Base-by-base conservation (phyloP, 78 protist genomes). In the Monosiga brevicollis region DNA sequence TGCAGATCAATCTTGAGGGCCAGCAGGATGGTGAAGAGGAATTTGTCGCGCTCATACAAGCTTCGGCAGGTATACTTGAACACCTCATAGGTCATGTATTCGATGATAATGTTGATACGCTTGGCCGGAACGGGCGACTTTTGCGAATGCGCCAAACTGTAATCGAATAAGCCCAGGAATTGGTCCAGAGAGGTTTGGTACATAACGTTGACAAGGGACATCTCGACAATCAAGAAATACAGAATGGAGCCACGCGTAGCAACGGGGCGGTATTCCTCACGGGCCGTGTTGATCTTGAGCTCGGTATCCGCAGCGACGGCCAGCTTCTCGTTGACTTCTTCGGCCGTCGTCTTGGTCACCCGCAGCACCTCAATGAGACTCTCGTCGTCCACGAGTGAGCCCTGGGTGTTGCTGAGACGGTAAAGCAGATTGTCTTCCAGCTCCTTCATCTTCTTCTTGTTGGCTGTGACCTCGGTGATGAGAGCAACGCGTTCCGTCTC, bases 301-400 rank as follows among this genome's bases (percentile, higher is more conserved):
- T 91, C 90, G 9, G 90, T 93, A 29, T 89, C 88, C 1, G 34
- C 86, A 2, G 95, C 89, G 42, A 36, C 73, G 36, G 73, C n/a
- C 25, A 93, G 80, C 79, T 84, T 55, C 83, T 85, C 84, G 71
- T 76, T 62, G 42, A 93, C 87, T 85, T 89, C 89, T 43, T 88
- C 89, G n/a, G 93, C 75, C 0, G 91, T 91, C 81, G 34, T 76
- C 91, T 95, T 95, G 26, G 97, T 90, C 76, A 85, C 36, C 32
- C 11, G 43, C 29, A 95, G 89, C 81, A 91, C 84, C 15, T 84
- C 92, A 42, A 95, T 93, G 74, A 95, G 87, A 36, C 72, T 75
- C 1, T 80, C 83, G 84, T 95, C 95, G 83, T 95, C 96, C n/a
- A 95, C 84, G n/a, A 95, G 86, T 76, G 90, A 90, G n/a, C 94